A percentile compares a stretch with the other conserved stretches of the same genome.
Conservation (phyloP, 2,329 filamentous ascomycete genomes). For the Thielaviopsis musarum region DNA sequence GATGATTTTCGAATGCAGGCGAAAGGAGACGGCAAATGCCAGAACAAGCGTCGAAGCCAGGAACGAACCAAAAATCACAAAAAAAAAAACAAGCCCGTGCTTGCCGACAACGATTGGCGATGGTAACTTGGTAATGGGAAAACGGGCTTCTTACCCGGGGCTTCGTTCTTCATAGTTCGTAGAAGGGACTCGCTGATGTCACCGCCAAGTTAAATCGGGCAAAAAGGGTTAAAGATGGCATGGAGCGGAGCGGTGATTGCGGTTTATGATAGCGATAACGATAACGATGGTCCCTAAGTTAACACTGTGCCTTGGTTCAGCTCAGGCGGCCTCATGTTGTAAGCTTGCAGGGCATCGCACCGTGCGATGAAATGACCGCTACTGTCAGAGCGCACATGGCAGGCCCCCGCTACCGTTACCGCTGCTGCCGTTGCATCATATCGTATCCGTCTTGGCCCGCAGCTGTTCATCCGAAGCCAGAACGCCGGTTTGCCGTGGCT, state of each 20-base stretch:
- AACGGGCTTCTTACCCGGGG: background rate
- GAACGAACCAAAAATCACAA: background rate
- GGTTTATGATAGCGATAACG: background rate
- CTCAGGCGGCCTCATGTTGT: background rate
- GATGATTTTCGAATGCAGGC: constrained; percentile 1
- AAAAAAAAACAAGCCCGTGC: background rate
- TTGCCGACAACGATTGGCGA: too few species aligned
- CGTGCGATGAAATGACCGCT: background rate
- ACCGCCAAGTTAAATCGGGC: background rate
- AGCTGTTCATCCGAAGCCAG: background rate
- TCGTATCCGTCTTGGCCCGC: background rate
- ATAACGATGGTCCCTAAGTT: background rate
- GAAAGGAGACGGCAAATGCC: background rate
- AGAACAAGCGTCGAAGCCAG: background rate
- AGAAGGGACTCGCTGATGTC: background rate
- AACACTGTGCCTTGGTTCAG: background rate
- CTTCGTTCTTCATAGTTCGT: background rate
- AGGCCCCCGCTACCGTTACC: background rate
- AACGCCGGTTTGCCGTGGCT: background rate
- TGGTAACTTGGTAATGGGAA: background rate
- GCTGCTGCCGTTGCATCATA: background rate
- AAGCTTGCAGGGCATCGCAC: background rate
- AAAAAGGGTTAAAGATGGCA: background rate
- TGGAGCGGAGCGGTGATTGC: background rate
- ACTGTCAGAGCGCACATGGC: background rate